Evolutionary conservation across 345 rosid genomes (phyloP).

Genomic region (Melaleuca alternifolia): DNA sequence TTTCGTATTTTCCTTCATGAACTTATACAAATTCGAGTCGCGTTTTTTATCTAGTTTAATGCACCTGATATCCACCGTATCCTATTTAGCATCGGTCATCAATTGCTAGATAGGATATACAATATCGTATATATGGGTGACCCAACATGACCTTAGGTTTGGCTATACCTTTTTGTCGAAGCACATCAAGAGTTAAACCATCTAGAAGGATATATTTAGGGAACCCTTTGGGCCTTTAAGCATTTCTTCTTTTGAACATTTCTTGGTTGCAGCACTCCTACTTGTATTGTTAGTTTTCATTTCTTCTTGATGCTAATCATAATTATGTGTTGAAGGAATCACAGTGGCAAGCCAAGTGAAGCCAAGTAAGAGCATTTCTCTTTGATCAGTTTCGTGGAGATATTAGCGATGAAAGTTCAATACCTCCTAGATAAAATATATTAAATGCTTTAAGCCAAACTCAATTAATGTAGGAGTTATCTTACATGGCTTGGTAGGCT

Average conservation of each 20-base stretch:
- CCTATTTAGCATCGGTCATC: neutral
- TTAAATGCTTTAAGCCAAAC: neutral
- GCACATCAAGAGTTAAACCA: neutral
- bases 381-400: neutral
- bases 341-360: neutral
- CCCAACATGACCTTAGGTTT: neutral
- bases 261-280: neutral
- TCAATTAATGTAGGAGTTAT: neutral
- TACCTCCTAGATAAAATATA: neutral
- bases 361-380: neutral
- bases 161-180: neutral
- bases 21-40: neutral
- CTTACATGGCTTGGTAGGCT: neutral
- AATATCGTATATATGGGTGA: neutral
- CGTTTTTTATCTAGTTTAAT: neutral
- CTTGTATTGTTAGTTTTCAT: neutral
- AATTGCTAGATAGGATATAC: neutral
- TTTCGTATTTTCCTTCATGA: neutral
- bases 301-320: neutral
- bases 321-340: neutral
- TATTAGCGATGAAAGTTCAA: neutral
- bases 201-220: neutral
- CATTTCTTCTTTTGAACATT: neutral
- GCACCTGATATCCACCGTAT: neutral
- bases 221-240: neutral